Conservation (phyloP, 2,329 filamentous ascomycete species). For the Aaosphaeria arxii region DNA sequence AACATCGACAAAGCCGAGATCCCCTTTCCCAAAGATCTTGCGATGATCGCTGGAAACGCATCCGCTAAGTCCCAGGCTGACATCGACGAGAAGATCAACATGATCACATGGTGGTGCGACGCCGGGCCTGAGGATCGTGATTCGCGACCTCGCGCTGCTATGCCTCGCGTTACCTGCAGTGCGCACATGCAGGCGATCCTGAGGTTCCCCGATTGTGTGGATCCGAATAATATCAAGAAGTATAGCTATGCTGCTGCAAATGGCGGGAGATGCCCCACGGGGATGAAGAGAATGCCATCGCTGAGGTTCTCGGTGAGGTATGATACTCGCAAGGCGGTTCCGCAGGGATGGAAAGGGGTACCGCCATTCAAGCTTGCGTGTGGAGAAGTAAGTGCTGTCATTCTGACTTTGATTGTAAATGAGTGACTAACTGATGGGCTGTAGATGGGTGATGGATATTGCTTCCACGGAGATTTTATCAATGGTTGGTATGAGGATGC, state of each 20-base stretch:
- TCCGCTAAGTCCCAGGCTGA: constrained; percentile 24
- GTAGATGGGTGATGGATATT: constrained; percentile 22
- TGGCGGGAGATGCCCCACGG: constrained; percentile 34
- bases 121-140: background rate
- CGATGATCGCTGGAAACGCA: constrained; percentile 37
- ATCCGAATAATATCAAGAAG: constrained; percentile 20
- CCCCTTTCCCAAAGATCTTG: constrained; percentile 39
- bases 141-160: constrained; percentile 24
- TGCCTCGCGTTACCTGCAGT: constrained; percentile 30
- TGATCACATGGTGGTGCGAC: background rate
- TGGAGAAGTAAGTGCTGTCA: background rate
- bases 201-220: constrained; percentile 41
- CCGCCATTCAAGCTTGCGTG: constrained; percentile 41
- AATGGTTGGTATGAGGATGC: constrained; percentile 42
- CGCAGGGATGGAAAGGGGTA: constrained; percentile 35
- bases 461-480: constrained; percentile 45
- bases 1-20: constrained; percentile 40
- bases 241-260: constrained; percentile 18
- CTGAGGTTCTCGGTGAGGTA: constrained; percentile 44
- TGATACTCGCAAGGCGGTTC: constrained; percentile 38
- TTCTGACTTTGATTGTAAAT: background rate
- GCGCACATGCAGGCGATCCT: constrained; percentile 14
- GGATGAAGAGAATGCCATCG: constrained; percentile 42
- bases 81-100: constrained; percentile 11
- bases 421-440: background rate